phyloP scores from a whole-genome alignment of 352 stramenopile species.

The Stephanocyclus meneghinianus region DNA sequence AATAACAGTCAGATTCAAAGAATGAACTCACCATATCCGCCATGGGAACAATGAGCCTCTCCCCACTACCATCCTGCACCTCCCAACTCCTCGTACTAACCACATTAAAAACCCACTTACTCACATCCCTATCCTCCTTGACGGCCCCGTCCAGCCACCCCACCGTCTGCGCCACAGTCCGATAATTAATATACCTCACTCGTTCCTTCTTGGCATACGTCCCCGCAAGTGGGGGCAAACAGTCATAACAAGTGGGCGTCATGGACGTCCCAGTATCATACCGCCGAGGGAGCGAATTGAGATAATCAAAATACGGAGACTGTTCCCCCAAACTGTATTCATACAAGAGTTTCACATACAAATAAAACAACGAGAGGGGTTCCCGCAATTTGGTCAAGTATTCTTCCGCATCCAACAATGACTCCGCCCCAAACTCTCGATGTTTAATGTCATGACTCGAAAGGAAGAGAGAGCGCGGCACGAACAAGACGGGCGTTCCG shows the following conservation, averaged over 20 bases:
- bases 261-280: constrained; percentile 49
- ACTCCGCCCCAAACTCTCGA: constrained; percentile 31
- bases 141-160: constrained; percentile 30
- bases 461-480: constrained; percentile 34
- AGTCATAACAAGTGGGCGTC: constrained; percentile 22
- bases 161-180: constrained; percentile 30
- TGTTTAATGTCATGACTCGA: constrained; percentile 19
- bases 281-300: constrained; percentile 36
- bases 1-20: not conserved
- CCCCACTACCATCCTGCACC: constrained; percentile 18
- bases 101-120: constrained; percentile 51
- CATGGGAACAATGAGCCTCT: constrained; percentile 45
- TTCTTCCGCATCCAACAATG: constrained; percentile 27
- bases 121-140: constrained; percentile 31
- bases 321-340: constrained; percentile 38
- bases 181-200: constrained; percentile 46
- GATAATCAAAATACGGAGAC: constrained; percentile 37
- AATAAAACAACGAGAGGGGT: constrained; percentile 41
- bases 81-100: constrained; percentile 8
- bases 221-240: constrained; percentile 35
- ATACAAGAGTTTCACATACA: constrained; percentile 45
- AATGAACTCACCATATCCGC: constrained; percentile 47
- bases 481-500: constrained; percentile 35
- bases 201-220: constrained; percentile 43
- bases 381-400: constrained; percentile 20